Conservation (phyloP, 371 early-diverging fungal species). For the Lichtheimia corymbifera region DNA sequence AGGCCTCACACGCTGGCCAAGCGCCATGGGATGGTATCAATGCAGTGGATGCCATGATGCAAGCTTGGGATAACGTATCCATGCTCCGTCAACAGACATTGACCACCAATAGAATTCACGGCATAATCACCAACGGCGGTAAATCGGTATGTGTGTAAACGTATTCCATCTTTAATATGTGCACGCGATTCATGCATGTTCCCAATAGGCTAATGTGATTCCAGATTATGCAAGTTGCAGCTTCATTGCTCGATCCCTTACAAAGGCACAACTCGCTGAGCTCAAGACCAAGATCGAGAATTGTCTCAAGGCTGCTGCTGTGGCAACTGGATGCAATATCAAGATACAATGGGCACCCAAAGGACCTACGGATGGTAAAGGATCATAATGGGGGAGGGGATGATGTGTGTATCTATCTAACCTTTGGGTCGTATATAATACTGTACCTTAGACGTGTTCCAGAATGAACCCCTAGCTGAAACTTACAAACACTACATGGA, state of each 20-base stretch:
- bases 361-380: constrained; percentile 75
- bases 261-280: constrained; percentile 36
- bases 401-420: not conserved
- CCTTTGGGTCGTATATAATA: too few species aligned
- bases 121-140: constrained; percentile 73
- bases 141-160: constrained; percentile 50
- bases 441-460: constrained; percentile 41
- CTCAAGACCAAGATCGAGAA: constrained; percentile 41
- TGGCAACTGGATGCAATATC: constrained; percentile 65
- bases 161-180: not conserved
- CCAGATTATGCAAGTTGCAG: constrained; percentile 54
- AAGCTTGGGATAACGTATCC: constrained; percentile 60
- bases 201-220: constrained; percentile 36
- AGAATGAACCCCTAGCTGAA: constrained; percentile 58
- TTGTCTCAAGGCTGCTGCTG: constrained; percentile 60
- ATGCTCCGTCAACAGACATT: constrained; percentile 72
- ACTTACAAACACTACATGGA: constrained; percentile 59
- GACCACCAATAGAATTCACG: constrained; percentile 67
- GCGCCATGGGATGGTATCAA: constrained; percentile 70
- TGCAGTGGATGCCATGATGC: constrained; percentile 71
- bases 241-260: constrained; percentile 52
- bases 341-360: constrained; percentile 71
- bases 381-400: not conserved
- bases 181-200: not conserved
- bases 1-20: constrained; percentile 60